Base-by-base conservation (phyloP, 176 grass and related monocot genomes). In the Phragmites australis region DNA sequence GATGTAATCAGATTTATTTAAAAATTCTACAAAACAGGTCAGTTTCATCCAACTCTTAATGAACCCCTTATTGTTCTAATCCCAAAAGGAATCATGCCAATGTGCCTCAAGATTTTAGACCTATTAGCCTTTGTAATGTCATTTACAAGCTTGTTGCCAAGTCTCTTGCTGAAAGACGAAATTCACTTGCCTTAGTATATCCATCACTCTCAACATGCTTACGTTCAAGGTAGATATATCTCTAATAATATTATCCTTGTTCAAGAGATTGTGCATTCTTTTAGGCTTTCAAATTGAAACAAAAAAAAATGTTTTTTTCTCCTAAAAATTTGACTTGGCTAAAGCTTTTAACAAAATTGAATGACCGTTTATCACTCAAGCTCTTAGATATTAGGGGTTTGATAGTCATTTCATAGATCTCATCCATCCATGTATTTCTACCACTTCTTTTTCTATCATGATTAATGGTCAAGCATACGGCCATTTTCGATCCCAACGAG, bases 401-500 rank as follows among this genome's bases (percentile, higher is more conserved):
- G 1, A 6, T 37, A 0, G 2, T 13, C 29, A 71, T 15, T 39
- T 73, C 0, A 39, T 53, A 0, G 15, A 23, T 6, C 41, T 68
- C 0, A 13, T 68, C 2, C 9, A 14, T 3, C 3, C 17, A 0
- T 73, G 8, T 1, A 53, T 73, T 7, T 37, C 47, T 0, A 11
- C 48, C 0, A 0, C 49, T 1, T 2, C 1, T 0, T 23, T 73
- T 0, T 34, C 26, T 31, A 3, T 70, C 6, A 1, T 52, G 0
- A 34, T 71, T 1, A 51, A 71, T 21, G 45, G 68, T 0, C 42
- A 69, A 7, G 7, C 42, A 0, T 47, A 45, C 1, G 14, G 25
- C 0, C 0, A 21, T 0, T 32, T 50, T 10, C 6, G 7, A 3
- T 3, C 23, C 0, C 25, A 19, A 0, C 1, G n/a, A 1, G 66